Percentiles rank a stretch among this genome's conserved stretches.
These are phyloP conservation scores for Penicillium cinerascens DNA, from an alignment of 495 filamentous ascomycete species.

Conservation along the genomic window DNA sequence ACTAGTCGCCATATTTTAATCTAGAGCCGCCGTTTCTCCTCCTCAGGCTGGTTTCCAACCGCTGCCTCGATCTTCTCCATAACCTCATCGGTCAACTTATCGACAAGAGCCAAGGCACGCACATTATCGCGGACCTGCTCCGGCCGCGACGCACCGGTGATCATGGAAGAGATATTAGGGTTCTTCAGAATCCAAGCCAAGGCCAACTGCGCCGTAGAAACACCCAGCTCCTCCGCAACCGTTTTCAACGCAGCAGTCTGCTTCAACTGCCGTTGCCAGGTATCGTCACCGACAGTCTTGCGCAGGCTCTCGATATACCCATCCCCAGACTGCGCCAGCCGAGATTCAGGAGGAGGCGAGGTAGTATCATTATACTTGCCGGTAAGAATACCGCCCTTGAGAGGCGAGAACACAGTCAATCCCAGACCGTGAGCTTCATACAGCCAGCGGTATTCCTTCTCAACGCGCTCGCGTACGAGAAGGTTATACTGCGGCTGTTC, in stretches of 20 bases:
- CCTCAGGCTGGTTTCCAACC: slow-evolving; percentile 60
- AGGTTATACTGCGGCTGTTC: slow-evolving; percentile 89
- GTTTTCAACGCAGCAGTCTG: slow-evolving; percentile 46
- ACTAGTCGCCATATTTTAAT: neutral
- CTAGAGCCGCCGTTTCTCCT: slow-evolving; percentile 21
- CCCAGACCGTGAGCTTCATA: slow-evolving; percentile 64
- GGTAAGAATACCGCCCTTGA: slow-evolving; percentile 70
- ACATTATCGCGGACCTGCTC: slow-evolving; percentile 74
- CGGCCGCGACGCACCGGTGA: slow-evolving; percentile 69
- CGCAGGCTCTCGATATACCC: slow-evolving; percentile 30
- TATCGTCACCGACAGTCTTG: slow-evolving; percentile 21
- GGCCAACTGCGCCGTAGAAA: slow-evolving; percentile 63
- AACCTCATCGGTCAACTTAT: slow-evolving; percentile 63
- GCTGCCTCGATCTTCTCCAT: slow-evolving; percentile 67
- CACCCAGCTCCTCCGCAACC: slow-evolving; percentile 64
- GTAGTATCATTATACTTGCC: slow-evolving; percentile 73
- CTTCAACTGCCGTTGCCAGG: slow-evolving; percentile 20
- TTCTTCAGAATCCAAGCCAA: slow-evolving; percentile 81
- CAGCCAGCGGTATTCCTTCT: slow-evolving; percentile 67
- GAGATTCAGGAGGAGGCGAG: slow-evolving; percentile 32
- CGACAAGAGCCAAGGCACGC: slow-evolving; percentile 55
- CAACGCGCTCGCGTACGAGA: slow-evolving; percentile 66
- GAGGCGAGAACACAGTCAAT: slow-evolving; percentile 69
- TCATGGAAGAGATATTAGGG: slow-evolving; percentile 66
- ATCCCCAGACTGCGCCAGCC: slow-evolving; percentile 42